phyloP scores from a whole-genome alignment of 306 rosid species.

The Elaeagnus macrophylla region DNA sequence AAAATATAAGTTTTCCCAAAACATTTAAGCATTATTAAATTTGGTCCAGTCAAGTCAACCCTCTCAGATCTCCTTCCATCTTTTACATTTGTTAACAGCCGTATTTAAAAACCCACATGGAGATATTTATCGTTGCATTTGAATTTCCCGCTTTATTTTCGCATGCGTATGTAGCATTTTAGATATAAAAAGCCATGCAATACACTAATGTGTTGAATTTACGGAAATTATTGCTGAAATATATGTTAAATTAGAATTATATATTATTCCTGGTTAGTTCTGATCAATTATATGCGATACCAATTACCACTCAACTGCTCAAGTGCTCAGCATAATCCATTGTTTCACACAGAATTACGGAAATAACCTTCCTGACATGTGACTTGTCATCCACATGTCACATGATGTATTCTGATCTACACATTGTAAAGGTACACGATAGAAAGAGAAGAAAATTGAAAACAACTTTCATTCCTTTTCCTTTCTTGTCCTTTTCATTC shows the following conservation, averaged over 20 bases:
- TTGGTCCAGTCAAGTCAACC: constrained; percentile 17
- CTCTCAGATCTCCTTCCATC: constrained; percentile 4
- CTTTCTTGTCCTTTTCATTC: not conserved
- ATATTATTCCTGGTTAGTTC: not conserved
- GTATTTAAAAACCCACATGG: constrained; percentile 17
- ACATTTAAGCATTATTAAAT: constrained; percentile 25
- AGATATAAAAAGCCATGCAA: not conserved
- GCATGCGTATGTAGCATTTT: not conserved
- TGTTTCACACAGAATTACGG: not conserved
- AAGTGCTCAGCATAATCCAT: not conserved
- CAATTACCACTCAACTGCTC: too few species aligned
- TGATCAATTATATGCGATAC: too few species aligned
- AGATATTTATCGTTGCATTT: constrained; percentile 28
- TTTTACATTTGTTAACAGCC: constrained; percentile 5
- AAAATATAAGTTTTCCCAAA: constrained; percentile 29
- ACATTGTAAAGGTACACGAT: not conserved
- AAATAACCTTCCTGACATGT: not conserved
- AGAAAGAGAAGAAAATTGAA: not conserved
- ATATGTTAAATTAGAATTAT: constrained; percentile 11
- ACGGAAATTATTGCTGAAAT: constrained; percentile 10
- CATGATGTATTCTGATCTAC: not conserved
- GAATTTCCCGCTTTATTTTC: constrained; percentile 37
- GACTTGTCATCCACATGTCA: not conserved
- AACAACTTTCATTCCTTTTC: not conserved
- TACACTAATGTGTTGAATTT: not conserved